Percentiles rank a stretch among this genome's conserved stretches.
phyloP scores from a whole-genome alignment of 345 rosid genomes.

The Syzygium jambos region DNA sequence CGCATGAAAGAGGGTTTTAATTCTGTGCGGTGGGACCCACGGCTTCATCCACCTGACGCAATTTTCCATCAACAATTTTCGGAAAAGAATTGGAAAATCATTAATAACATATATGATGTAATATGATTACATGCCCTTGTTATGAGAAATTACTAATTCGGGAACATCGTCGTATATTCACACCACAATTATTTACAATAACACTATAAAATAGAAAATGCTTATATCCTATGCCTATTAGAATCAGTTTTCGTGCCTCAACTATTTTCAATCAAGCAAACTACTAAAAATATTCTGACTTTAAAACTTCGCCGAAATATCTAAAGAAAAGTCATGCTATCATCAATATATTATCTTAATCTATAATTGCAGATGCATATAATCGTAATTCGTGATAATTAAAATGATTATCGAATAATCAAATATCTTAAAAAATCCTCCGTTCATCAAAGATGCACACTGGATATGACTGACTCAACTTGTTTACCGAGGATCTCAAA shows the following conservation, averaged over 20 bases:
- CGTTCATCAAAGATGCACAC: too few species aligned
- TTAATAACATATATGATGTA: neutral
- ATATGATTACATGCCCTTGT: neutral
- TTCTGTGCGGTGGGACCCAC: neutral
- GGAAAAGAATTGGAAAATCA: neutral
- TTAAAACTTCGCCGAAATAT: neutral
- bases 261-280: neutral
- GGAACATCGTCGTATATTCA: fast-evolving
- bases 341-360: neutral
- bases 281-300: neutral
- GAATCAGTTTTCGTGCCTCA: neutral
- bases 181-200: too few species aligned
- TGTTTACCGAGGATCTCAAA: neutral
- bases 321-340: neutral
- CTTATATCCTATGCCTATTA: neutral
- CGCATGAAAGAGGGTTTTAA: neutral
- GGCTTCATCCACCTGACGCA: too few species aligned
- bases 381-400: too few species aligned
- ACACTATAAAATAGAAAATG: neutral
- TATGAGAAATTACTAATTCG: neutral
- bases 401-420: too few species aligned
- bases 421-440: too few species aligned
- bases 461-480: neutral
- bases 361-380: neutral
- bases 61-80: neutral